These are phyloP conservation scores for Diplodia scrobiculata DNA, from an alignment of 2,329 filamentous ascomycete species.

Conservation along the genomic window DNA sequence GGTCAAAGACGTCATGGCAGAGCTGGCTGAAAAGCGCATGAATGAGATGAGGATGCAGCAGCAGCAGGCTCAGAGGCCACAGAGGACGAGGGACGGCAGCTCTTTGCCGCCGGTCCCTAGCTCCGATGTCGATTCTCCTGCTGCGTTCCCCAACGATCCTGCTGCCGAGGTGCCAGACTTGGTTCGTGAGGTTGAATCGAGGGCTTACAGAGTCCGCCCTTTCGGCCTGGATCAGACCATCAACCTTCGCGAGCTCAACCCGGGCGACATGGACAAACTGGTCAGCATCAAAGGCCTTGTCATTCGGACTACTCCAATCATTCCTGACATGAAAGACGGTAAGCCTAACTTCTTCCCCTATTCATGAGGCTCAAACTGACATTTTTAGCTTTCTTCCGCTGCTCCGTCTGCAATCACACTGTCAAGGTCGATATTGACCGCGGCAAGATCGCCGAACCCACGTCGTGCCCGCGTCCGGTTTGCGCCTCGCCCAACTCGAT, in stretches of 20 bases:
- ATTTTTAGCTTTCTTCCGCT: slow-evolving; percentile 79
- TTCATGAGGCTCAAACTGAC: slow-evolving; percentile 29
- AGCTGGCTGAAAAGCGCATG: slow-evolving; percentile 80
- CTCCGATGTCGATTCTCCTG: slow-evolving; percentile 65
- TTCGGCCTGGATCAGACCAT: slow-evolving; percentile 84
- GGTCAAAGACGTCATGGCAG: slow-evolving; percentile 89
- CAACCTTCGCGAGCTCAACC: slow-evolving; percentile 92
- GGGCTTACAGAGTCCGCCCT: slow-evolving; percentile 81
- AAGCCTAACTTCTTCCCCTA: slow-evolving; percentile 32
- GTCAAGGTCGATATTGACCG: slow-evolving; percentile 89
- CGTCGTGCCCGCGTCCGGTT: slow-evolving; percentile 77
- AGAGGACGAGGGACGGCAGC: slow-evolving; percentile 58
- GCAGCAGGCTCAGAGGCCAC: slow-evolving; percentile 50
- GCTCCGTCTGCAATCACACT: slow-evolving; percentile 88
- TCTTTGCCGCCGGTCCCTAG: slow-evolving; percentile 77
- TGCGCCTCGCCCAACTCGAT: slow-evolving; percentile 91
- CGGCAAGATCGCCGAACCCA: slow-evolving; percentile 94
- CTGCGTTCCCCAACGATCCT: slow-evolving; percentile 37
- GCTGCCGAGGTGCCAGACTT: slow-evolving; percentile 66
- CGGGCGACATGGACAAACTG: slow-evolving; percentile 93
- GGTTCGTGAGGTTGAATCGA: slow-evolving; percentile 74
- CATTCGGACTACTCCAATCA: slow-evolving; percentile 92
- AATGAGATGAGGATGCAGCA: slow-evolving; percentile 63
- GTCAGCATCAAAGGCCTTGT: slow-evolving; percentile 94
- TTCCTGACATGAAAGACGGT: slow-evolving; percentile 94